A percentile compares a stretch with the other conserved stretches of the same genome.
Conservation (phyloP, 495 filamentous ascomycete genomes). For the Hyaloscypha variabilis region DNA sequence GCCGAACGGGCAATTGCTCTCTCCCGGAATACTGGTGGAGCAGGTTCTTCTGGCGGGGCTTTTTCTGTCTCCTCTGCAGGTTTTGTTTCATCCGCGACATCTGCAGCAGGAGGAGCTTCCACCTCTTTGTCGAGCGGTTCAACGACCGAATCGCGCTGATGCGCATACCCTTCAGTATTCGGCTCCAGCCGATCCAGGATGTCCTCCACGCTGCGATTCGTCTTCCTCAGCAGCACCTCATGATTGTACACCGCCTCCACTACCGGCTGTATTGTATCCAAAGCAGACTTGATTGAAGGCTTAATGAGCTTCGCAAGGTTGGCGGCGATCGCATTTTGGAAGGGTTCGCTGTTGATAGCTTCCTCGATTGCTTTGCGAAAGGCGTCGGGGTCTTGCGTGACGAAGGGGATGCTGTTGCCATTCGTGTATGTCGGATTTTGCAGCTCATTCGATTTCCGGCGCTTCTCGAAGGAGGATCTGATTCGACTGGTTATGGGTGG, state of each 20-base stretch:
- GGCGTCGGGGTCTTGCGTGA: slow-evolving; percentile 22
- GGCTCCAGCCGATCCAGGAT: slow-evolving; percentile 27
- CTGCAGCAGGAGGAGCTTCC: background rate
- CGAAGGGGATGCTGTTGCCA: slow-evolving; percentile 13
- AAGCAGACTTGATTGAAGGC: slow-evolving; percentile 29
- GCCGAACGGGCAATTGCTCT: background rate
- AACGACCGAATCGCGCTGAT: slow-evolving; percentile 11
- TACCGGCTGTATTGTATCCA: slow-evolving; percentile 34
- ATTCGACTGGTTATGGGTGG: slow-evolving; percentile 22
- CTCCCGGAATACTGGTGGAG: background rate
- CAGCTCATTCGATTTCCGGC: slow-evolving; percentile 13
- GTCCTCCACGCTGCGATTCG: slow-evolving; percentile 32
- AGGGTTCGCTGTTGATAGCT: slow-evolving; percentile 32
- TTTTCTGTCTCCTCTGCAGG: background rate
- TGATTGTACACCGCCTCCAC: slow-evolving; percentile 33
- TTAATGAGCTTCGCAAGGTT: slow-evolving; percentile 31
- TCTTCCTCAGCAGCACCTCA: slow-evolving; percentile 30
- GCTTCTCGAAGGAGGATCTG: slow-evolving; percentile 18
- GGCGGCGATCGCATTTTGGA: slow-evolving; percentile 30
- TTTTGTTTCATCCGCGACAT: background rate
- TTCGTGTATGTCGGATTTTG: slow-evolving; percentile 16
- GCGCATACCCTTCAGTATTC: background rate
- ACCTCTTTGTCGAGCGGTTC: slow-evolving; percentile 2
- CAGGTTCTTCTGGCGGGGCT: background rate
- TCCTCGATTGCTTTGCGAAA: slow-evolving; percentile 29